phyloP scores from a whole-genome alignment of 2,329 filamentous ascomycete genomes.

The Stagonosporopsis cucurbitacearum region DNA sequence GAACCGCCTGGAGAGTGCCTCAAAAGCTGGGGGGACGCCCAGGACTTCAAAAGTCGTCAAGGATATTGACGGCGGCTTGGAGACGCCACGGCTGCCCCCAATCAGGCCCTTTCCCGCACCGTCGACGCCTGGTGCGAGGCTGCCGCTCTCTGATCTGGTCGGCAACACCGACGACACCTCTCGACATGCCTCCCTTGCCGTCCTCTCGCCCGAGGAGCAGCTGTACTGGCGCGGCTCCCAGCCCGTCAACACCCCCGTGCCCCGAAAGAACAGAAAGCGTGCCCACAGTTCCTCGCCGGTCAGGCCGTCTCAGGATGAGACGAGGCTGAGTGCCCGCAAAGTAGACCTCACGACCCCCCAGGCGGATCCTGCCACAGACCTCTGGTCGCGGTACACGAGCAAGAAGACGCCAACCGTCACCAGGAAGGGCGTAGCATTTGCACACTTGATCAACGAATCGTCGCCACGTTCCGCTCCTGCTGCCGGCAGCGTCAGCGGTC shows the following conservation, averaged over 20 bases:
- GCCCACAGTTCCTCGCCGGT: conserved; percentile 56
- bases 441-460: conserved; percentile 54
- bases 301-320: conserved; percentile 49
- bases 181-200: conserved; percentile 54
- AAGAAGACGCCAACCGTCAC: conserved; percentile 45
- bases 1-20: conserved; percentile 38
- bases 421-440: conserved; percentile 49
- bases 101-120: conserved; percentile 51
- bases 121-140: conserved; percentile 64
- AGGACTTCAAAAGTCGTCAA: conserved; percentile 26
- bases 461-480: conserved; percentile 55
- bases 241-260: conserved; percentile 51
- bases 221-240: conserved; percentile 64
- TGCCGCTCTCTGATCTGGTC: conserved; percentile 67
- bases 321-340: conserved; percentile 32
- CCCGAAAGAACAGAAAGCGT: conserved; percentile 52
- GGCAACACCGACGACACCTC: conserved; percentile 65
- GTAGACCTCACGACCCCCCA: conserved; percentile 51
- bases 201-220: conserved; percentile 66
- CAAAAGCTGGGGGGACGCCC: conserved; percentile 27
- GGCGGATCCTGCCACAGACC: conserved; percentile 55
- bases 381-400: conserved; percentile 56
- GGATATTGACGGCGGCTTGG: conserved; percentile 24
- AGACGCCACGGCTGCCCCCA: conserved; percentile 38
- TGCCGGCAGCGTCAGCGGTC: conserved; percentile 54